Base-by-base conservation (phyloP, 257 asterid species). In the Solanum microdontum region DNA sequence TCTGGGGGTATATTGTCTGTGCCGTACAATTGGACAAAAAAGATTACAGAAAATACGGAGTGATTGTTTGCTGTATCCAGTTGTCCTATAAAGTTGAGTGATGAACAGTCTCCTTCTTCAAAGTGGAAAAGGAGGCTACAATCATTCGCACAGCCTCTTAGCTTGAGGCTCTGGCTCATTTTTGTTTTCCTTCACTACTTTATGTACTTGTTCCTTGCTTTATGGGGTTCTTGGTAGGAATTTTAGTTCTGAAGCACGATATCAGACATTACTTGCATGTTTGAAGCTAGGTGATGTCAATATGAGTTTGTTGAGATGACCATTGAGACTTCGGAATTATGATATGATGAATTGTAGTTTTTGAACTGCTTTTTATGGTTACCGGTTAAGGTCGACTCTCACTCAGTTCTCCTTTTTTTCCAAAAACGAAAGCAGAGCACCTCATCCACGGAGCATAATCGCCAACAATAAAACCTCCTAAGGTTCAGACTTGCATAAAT, bases 71-170 rank as follows among this genome's bases (percentile, higher is more conserved):
- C 73, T 48, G 88, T 87, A 68, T 39, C 83, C 86, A 37, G 34
- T 32, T 84, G 89, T 88, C 92, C 89, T 69, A 87, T 82, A 91
- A 17, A 28, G 84, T 4, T 84, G 91, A 88, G 88, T 70, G 90
- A 91, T 88, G 93, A 89, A 88, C 90, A 88, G 86, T 89, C 91
- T 91, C 88, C 87, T 89, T 73, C 86, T 89, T 72, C 64, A 15
- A 87, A 88, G 90, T 37, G 72, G 87, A 62, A 85, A 89, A 84
- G 88, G 88, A 86, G 91, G 91, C 91, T 91, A 91, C 93, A 88
- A 32, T 89, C 86, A 43, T 80, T 84, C 90, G 30, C 28, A 89
- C 89, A 89, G 33, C 36, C 39, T 70, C 55, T 48, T 73, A 79
- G 84, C 68, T 80, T 17, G 19, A 62, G 58, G 40, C 9, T 80